phyloP scores from a whole-genome alignment of 2,329 filamentous ascomycete genomes.

The Apiospora rasikravindrae region DNA sequence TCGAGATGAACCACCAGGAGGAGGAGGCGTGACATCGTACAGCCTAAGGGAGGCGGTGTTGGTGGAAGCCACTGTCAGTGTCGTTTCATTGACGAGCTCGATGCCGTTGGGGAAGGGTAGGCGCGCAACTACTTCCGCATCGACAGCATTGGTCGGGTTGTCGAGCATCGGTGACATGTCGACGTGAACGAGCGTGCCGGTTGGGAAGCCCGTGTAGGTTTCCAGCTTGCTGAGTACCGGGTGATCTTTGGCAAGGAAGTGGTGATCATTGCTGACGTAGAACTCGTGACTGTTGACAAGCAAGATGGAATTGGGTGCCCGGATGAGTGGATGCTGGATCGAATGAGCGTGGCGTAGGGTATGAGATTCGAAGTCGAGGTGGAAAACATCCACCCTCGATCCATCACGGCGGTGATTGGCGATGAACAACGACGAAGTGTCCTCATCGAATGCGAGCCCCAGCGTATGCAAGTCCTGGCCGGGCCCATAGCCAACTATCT shows the following conservation, averaged over 20 bases:
- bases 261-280: conserved; percentile 49
- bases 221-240: conserved; percentile 39
- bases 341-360: conserved; percentile 43
- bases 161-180: conserved; percentile 29
- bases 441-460: conserved; percentile 45
- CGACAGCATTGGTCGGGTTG: conserved; percentile 25
- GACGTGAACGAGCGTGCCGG: conserved; percentile 45
- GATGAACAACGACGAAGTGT: conserved; percentile 42
- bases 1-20: background rate
- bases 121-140: conserved; percentile 37
- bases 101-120: conserved; percentile 49
- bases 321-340: conserved; percentile 45
- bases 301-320: conserved; percentile 46
- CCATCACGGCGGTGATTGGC: conserved; percentile 44
- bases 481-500: conserved; percentile 32
- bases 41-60: conserved; percentile 36
- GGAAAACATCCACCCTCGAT: conserved; percentile 46
- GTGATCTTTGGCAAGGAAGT: conserved; percentile 36
- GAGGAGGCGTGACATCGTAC: conserved; percentile 31
- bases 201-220: conserved; percentile 39
- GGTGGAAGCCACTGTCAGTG: conserved; percentile 45
- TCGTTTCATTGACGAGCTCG: conserved; percentile 44
- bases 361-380: conserved; percentile 39
- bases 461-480: conserved; percentile 45
- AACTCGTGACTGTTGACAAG: conserved; percentile 42